Conservation (phyloP, 2,329 filamentous ascomycete genomes). For the Penicillium sp. region DNA sequence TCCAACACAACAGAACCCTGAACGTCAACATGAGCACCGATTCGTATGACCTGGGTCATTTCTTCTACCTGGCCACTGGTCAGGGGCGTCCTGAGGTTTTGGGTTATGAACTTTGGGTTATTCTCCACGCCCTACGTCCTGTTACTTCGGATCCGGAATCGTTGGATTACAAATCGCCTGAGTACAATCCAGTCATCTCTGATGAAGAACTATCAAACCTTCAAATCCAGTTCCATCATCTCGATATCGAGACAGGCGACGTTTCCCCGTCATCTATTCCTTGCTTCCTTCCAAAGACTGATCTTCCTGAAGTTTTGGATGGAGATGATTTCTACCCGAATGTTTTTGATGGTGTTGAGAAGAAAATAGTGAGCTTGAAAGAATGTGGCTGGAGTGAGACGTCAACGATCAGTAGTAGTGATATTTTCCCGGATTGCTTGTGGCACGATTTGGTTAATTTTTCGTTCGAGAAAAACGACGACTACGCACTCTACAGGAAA, state of each 20-base stretch:
- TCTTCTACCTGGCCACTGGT: not conserved
- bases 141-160: not conserved
- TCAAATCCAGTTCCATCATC: not conserved
- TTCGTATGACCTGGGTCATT: not conserved
- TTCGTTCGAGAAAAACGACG: not conserved
- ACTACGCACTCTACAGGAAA: not conserved
- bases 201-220: not conserved
- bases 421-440: not conserved
- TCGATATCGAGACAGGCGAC: not conserved
- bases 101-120: not conserved
- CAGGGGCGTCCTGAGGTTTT: not conserved
- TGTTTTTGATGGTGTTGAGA: not conserved
- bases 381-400: too few relatives aligned
- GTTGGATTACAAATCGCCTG: constrained; percentile 37
- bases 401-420: not conserved
- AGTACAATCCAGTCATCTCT: not conserved
- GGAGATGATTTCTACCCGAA: not conserved
- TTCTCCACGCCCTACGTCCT: not conserved
- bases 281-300: not conserved
- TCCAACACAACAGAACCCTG: not conserved
- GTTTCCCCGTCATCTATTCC: not conserved
- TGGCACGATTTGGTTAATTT: not conserved
- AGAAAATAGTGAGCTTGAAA: not conserved
- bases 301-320: not conserved
- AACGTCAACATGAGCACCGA: not conserved